These are phyloP conservation scores for Podospora australis DNA, from an alignment of 495 filamentous ascomycete species.

Conservation along the genomic window DNA sequence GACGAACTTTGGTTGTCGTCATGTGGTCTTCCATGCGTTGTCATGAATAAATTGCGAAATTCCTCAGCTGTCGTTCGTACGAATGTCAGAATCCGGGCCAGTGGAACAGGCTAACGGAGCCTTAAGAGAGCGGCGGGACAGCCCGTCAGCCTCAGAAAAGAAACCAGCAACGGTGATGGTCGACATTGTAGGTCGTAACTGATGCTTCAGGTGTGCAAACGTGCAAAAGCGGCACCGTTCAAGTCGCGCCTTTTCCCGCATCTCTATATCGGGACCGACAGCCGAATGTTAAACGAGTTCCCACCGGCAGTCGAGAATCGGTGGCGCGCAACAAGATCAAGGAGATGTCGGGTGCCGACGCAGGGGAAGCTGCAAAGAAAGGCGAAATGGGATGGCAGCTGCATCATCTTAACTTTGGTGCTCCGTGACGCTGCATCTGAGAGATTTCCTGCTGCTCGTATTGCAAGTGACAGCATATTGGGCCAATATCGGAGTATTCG, in stretches of 20 bases:
- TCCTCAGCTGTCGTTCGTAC: no score
- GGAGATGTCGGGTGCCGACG: not conserved
- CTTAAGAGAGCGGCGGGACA: conserved; percentile 1
- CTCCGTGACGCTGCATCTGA: not conserved
- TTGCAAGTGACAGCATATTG: no score
- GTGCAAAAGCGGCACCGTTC: not conserved
- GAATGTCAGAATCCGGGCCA: not conserved
- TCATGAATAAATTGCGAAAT: no score
- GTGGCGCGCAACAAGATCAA: not conserved
- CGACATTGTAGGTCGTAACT: no score
- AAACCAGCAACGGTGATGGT: not conserved
- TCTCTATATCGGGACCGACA: not conserved
- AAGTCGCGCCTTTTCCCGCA: no score
- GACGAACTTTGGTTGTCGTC: no score
- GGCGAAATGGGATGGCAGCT: not conserved
- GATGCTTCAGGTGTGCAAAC: not conserved
- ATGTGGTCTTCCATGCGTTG: no score
- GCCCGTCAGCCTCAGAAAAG: not conserved
- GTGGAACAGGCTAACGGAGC: not conserved
- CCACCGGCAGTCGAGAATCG: not conserved
- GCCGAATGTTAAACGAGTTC: no score
- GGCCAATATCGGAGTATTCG: no score
- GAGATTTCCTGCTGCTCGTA: not conserved
- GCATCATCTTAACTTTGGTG: not conserved
- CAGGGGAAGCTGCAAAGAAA: not conserved